Conservation (phyloP, 345 rosid genomes). For the Alliaria petiolata region DNA sequence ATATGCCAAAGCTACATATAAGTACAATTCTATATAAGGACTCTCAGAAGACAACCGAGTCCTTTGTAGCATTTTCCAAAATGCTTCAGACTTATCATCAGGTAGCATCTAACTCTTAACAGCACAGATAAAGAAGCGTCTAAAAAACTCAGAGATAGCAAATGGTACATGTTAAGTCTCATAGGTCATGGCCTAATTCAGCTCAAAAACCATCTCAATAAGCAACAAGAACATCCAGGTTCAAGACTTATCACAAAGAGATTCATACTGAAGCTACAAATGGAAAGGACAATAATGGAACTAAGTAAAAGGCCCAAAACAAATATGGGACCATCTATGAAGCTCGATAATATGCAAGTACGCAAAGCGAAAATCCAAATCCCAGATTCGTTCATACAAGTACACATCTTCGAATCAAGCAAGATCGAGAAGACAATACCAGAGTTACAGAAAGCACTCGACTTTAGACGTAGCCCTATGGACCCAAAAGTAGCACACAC, state of each 20-base stretch:
- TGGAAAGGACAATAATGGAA: neutral
- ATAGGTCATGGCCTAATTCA: neutral
- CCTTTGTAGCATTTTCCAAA: neutral
- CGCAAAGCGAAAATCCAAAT: neutral
- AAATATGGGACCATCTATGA: constrained; percentile 1
- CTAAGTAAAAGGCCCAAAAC: neutral
- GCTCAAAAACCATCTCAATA: neutral
- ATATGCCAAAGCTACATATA: neutral
- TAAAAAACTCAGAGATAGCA: neutral
- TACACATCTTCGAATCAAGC: neutral
- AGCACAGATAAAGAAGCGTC: neutral
- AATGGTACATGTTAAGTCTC: neutral
- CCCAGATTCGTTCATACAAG: neutral
- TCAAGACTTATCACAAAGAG: neutral
- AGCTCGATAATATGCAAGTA: neutral
- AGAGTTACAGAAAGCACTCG: no score
- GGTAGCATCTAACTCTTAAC: neutral
- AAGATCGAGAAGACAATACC: constrained; percentile 5
- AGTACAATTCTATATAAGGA: neutral
- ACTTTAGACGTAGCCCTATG: no score
- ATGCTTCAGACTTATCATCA: neutral
- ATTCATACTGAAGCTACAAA: neutral
- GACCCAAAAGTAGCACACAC: neutral
- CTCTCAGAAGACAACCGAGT: neutral
- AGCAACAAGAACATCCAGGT: neutral